Percentiles rank a stretch among this genome's conserved stretches.
These are phyloP conservation scores for Clarireedia hainanense DNA, from an alignment of 2,329 filamentous ascomycete genomes.

Conservation along the genomic window DNA sequence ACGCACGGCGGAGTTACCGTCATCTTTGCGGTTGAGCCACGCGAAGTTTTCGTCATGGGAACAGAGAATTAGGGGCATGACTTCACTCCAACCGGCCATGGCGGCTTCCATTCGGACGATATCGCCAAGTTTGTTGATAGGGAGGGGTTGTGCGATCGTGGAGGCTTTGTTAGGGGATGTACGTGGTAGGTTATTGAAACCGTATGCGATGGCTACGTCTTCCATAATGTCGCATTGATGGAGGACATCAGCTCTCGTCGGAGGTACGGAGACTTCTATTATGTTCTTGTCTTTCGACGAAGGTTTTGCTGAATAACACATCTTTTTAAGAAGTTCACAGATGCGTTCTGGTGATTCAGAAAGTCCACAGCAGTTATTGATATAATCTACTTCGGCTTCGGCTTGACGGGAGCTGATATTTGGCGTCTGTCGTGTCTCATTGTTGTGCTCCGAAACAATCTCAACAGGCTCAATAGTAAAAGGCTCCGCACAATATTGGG, in stretches of 20 bases:
- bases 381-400: slow-evolving; percentile 82
- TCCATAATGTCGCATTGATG: slow-evolving; percentile 99
- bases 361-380: slow-evolving; percentile 88
- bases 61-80: slow-evolving; percentile 92
- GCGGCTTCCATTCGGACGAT: slow-evolving; percentile 84
- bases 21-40: slow-evolving; percentile 86
- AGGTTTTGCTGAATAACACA: slow-evolving; percentile 77
- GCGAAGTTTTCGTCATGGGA: slow-evolving; percentile 97
- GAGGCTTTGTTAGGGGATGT: slow-evolving; percentile 79
- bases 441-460: slow-evolving; percentile 87
- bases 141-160: slow-evolving; percentile 77
- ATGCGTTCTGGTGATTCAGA: slow-evolving; percentile 66
- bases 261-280: slow-evolving; percentile 74
- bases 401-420: slow-evolving; percentile 69
- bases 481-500: slow-evolving; percentile 74
- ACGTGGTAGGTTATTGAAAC: slow-evolving; percentile 91
- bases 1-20: slow-evolving; percentile 73
- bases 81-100: slow-evolving; percentile 93
- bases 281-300: slow-evolving; percentile 62
- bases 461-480: slow-evolving; percentile 93
- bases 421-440: slow-evolving; percentile 71
- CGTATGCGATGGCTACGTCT: slow-evolving; percentile 92
- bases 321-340: slow-evolving; percentile 74
- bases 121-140: slow-evolving; percentile 90
- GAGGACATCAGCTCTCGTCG: slow-evolving; percentile 87